Base-by-base conservation (phyloP, 495 filamentous ascomycete species). In the Daldinia grandis region DNA sequence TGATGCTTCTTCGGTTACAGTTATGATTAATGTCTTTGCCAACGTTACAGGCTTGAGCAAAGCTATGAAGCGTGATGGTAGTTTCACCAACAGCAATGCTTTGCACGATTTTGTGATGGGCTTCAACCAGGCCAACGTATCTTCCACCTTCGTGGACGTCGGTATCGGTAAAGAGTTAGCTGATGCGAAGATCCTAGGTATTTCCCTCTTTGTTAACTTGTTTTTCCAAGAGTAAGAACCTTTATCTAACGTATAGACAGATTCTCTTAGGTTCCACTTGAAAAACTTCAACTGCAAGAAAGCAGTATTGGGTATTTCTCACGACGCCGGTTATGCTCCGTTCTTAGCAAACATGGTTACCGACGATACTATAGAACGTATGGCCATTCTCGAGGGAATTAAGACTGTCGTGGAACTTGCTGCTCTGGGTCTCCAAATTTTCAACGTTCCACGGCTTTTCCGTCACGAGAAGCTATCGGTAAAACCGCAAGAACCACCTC, bases 211-310 rank as follows among this genome's bases (percentile, higher is more conserved):
- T 35, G 4, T 1, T 51, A 6, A 27, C 47, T 14, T 35, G 1
- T 31, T 10, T 21, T 15, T 7, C 15, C 0, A 9, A 15, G 31
- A 56, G 14, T 0, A 44, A 21, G 15, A 5, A 3, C 69, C 25
- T 68, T 42, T 61, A 14, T 35, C 47, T 73, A 30, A 58, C 9
- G 4, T 35, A 42, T 27, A 10, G 27, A 28, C 30, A 94, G 93
- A 93, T 73, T 77, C 69, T 31, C 75, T 82, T 6, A 73, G 78
- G 53, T 86, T 81, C 78, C 82, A 88, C 80, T 69, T 92, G 86
- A 82, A 88, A 87, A 86, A 94, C 72, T 86, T 83, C 73, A 91
- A 93, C 76, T 96, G 93, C 79, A 91, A 90, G 71, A 92, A 94
- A 66, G 89, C 96, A 44, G 80, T 94, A 53, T 81, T 97, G 49